These are phyloP conservation scores for Alternaria alternata DNA, from an alignment of 2,329 filamentous ascomycete species.

Conservation along the genomic window DNA sequence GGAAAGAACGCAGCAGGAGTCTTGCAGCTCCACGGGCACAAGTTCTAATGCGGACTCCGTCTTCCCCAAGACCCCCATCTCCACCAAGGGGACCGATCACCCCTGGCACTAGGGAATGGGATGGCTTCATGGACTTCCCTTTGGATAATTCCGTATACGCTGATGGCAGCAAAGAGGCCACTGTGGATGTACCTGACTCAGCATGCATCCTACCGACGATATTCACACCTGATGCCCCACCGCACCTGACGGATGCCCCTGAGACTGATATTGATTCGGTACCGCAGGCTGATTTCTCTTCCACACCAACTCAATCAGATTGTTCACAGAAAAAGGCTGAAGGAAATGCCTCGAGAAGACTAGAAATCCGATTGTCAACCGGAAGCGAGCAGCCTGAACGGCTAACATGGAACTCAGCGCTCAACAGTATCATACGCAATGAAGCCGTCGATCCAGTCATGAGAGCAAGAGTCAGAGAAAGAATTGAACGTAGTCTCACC, in stretches of 20 bases:
- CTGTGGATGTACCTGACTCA: background rate
- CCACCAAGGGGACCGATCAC: constrained; percentile 8
- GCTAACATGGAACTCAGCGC: constrained; percentile 21
- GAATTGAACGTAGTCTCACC: background rate
- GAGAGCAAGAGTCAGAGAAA: constrained; percentile 11
- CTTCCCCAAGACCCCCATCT: background rate
- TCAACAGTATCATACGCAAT: constrained; percentile 17
- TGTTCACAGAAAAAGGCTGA: background rate
- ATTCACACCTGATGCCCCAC: background rate
- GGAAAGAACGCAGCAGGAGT: background rate
- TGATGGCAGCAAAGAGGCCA: background rate
- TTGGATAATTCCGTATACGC: background rate
- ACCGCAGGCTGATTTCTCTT: too few relatives aligned
- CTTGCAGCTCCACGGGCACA: background rate
- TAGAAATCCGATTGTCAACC: background rate
- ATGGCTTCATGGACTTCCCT: constrained; percentile 15
- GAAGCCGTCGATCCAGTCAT: constrained; percentile 10
- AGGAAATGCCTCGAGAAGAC: background rate
- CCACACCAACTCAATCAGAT: background rate
- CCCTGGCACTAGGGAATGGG: constrained; percentile 13
- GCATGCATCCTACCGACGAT: background rate
- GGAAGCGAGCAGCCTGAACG: background rate
- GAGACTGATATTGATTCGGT: background rate
- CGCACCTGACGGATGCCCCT: background rate
- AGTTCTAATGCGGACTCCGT: background rate